Percentiles rank a stretch among this genome's conserved stretches.
These are phyloP conservation scores for Sextonia rubra DNA, from an alignment of 164 flowering plant species.

Conservation along the genomic window DNA sequence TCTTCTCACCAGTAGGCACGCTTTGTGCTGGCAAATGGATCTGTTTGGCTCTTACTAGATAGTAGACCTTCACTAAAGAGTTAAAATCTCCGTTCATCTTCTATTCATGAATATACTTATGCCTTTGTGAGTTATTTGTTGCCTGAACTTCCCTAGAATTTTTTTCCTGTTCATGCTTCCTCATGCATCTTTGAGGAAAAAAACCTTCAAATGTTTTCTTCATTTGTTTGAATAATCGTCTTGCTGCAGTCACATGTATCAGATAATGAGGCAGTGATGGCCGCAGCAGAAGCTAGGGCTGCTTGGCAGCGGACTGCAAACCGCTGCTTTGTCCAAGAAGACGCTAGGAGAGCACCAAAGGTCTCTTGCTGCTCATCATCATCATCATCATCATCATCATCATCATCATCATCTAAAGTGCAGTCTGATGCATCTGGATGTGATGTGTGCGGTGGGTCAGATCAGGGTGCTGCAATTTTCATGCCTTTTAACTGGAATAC, in stretches of 20 bases:
- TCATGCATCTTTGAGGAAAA: neutral
- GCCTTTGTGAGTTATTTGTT: neutral
- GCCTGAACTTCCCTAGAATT: neutral
- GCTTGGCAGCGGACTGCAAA: conserved; percentile 92
- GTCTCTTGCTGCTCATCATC: conserved; percentile 55
- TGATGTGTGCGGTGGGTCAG: conserved; percentile 19
- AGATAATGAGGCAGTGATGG: conserved; percentile 42
- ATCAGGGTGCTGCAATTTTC: conserved; percentile 17
- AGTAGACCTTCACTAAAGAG: neutral
- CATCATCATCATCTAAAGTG: conserved; percentile 14
- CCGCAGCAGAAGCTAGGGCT: conserved; percentile 90
- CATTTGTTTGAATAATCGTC: neutral
- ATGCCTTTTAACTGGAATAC: conserved; percentile 28
- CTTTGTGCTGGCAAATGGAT: neutral
- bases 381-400: too few species aligned
- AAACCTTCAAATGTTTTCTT: neutral
- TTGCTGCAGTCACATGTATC: neutral
- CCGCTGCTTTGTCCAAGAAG: conserved; percentile 93
- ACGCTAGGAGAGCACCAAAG: conserved; percentile 78
- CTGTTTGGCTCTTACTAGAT: neutral
- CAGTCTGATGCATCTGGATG: conserved; percentile 23
- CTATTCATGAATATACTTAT: neutral
- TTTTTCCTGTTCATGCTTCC: neutral
- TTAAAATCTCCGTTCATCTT: neutral
- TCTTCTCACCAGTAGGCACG: neutral